Evolutionary conservation across 2,329 filamentous ascomycete genomes (phyloP).

Genomic region (Venturiaceae sp.): DNA sequence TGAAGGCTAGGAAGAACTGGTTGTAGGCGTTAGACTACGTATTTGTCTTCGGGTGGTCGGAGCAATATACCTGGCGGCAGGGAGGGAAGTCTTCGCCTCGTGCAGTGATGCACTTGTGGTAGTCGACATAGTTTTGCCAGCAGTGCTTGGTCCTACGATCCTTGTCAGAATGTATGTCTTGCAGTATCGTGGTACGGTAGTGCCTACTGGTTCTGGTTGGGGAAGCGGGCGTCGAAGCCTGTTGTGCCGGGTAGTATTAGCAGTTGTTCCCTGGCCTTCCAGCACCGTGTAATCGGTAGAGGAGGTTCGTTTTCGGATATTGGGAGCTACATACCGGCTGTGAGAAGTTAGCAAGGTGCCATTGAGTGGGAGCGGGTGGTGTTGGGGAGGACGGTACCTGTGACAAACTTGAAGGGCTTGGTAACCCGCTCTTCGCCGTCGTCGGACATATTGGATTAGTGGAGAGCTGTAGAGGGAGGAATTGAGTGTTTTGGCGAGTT

Average conservation of each 20-base stretch:
- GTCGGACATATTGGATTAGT: constrained; percentile 61
- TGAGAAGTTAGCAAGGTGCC: constrained; percentile 19
- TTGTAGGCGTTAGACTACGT: background rate
- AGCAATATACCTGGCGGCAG: constrained; percentile 72
- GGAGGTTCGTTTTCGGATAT: constrained; percentile 1
- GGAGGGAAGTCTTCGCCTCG: constrained; percentile 98
- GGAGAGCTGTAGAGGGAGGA: constrained; percentile 19
- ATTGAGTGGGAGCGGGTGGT: background rate
- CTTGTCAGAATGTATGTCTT: constrained; percentile 8
- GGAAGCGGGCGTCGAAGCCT: constrained; percentile 99
- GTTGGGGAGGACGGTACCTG: constrained; percentile 52
- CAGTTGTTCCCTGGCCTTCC: background rate
- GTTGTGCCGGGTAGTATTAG: constrained; percentile 1
- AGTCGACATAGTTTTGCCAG: constrained; percentile 99
- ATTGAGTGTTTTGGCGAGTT: constrained; percentile 11
- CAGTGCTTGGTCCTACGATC: constrained; percentile 79
- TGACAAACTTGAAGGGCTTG: constrained; percentile 99
- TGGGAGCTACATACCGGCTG: constrained; percentile 39
- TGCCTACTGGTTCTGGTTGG: constrained; percentile 78
- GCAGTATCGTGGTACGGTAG: background rate
- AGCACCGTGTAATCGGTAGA: background rate
- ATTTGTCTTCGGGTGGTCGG: background rate
- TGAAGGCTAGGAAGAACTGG: constrained; percentile 94
- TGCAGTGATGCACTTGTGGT: constrained; percentile 98
- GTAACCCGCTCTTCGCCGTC: constrained; percentile 72